Evolutionary conservation across 768 basidiomycete genomes (phyloP).

Genomic region (Artomyces pyxidatus): DNA sequence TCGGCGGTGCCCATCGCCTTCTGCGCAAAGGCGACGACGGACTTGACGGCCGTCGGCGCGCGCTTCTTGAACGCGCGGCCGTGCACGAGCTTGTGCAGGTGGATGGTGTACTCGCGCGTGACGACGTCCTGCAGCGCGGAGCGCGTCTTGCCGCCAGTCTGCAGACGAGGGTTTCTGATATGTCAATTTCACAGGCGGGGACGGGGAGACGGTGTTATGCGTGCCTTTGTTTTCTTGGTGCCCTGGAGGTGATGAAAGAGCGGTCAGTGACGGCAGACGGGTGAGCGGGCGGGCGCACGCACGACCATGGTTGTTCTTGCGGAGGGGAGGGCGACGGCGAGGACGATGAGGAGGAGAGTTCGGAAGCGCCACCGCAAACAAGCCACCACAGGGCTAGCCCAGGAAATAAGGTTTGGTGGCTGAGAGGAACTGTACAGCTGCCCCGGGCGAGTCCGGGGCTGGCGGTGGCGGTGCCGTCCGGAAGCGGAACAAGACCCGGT

Average conservation of each 20-base stretch:
- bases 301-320: constrained; percentile 56
- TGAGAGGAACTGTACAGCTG: constrained; percentile 29
- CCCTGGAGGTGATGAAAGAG: not conserved
- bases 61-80: constrained; percentile 96
- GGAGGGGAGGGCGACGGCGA: constrained; percentile 35
- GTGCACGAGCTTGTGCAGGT: constrained; percentile 91
- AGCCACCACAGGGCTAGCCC: constrained; percentile 29
- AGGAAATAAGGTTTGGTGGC: constrained; percentile 54
- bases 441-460: constrained; percentile 28
- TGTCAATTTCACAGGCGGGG: not conserved
- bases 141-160: constrained; percentile 82
- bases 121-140: constrained; percentile 98
- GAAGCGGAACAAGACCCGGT: constrained; percentile 7
- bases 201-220: not conserved
- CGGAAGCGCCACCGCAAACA: constrained; percentile 24
- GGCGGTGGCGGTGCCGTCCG: constrained; percentile 1
- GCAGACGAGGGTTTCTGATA: constrained; percentile 5
- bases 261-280: not conserved
- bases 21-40: constrained; percentile 83
- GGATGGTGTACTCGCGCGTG: constrained; percentile 97
- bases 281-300: constrained; percentile 20
- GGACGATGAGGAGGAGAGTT: constrained; percentile 5
- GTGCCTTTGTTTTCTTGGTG: constrained; percentile 15
- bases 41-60: constrained; percentile 94
- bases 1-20: constrained; percentile 95